Conservation (phyloP, 2,329 filamentous ascomycete genomes). For the Calonectria fujianensis region DNA sequence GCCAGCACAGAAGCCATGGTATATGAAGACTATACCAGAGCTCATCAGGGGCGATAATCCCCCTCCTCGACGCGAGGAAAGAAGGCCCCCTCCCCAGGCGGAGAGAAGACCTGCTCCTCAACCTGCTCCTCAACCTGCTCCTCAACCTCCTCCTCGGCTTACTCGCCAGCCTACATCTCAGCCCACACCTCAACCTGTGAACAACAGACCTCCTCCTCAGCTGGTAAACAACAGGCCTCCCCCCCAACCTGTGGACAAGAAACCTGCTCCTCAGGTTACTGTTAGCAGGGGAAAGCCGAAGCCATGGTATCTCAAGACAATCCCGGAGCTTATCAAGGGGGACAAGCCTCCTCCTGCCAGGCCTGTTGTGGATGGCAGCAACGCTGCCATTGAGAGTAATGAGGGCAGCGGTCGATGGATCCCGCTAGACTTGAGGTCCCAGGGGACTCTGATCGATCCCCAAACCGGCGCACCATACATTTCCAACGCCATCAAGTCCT, state of each 20-base stretch:
- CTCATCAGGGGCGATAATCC: slow-evolving; percentile 13
- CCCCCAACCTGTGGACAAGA: background rate
- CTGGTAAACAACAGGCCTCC: background rate
- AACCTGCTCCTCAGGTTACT: background rate
- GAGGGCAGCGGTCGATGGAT: slow-evolving; percentile 3
- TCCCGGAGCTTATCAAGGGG: slow-evolving; percentile 11
- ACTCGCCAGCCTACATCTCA: too few species aligned
- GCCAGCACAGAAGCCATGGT: slow-evolving; percentile 17
- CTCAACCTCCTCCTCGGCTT: too few species aligned
- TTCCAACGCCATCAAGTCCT: slow-evolving; percentile 83
- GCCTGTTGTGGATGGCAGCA: background rate
- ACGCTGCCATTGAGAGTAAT: background rate
- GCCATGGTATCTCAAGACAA: slow-evolving; percentile 19
- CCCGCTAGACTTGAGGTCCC: slow-evolving; percentile 1
- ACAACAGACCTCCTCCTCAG: background rate
- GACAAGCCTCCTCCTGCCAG: background rate
- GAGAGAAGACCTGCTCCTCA: background rate
- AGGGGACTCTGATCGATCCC: slow-evolving; percentile 65
- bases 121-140: background rate
- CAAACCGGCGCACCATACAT: slow-evolving; percentile 70
- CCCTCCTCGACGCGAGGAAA: background rate
- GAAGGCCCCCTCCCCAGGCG: background rate
- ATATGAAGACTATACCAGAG: slow-evolving; percentile 15
- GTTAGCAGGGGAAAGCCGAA: background rate
- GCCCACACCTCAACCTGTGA: background rate